Conservation (phyloP, 2,329 filamentous ascomycete genomes). For the Massarina eburnea region DNA sequence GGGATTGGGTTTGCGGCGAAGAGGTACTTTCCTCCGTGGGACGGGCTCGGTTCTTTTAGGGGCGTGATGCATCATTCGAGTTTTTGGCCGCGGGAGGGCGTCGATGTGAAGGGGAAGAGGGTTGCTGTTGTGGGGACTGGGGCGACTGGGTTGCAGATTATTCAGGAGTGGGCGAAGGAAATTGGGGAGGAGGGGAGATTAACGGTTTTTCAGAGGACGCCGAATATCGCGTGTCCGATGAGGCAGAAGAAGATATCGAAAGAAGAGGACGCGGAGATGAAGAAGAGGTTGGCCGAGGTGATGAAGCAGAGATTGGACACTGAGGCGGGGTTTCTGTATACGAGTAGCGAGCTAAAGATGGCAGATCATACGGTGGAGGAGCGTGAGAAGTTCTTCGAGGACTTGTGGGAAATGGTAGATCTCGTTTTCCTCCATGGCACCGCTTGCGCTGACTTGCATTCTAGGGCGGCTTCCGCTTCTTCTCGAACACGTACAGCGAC, state of each 20-base stretch:
- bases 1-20: conserved; percentile 58
- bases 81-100: conserved; percentile 57
- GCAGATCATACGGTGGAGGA: conserved; percentile 44
- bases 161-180: conserved; percentile 57
- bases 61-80: conserved; percentile 60
- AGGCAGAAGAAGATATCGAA: conserved; percentile 17
- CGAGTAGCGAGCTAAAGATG: conserved; percentile 50
- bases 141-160: conserved; percentile 62
- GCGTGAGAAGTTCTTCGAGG: conserved; percentile 40
- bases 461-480: conserved; percentile 16
- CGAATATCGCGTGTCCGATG: conserved; percentile 64
- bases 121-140: conserved; percentile 64
- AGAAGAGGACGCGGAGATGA: conserved; percentile 11
- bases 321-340: conserved; percentile 55
- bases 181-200: conserved; percentile 49
- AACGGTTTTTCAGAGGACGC: conserved; percentile 65
- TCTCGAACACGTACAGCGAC: conserved; percentile 14
- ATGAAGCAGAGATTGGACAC: conserved; percentile 19
- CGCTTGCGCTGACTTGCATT: conserved; percentile 26
- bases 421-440: conserved; percentile 24
- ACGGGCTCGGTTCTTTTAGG: conserved; percentile 58
- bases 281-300: neutral
- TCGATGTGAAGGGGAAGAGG: conserved; percentile 57
- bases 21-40: conserved; percentile 58
- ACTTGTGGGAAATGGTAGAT: conserved; percentile 38